Evolutionary conservation across 1,139 yeast species (phyloP), one percentile per base, ranked within the genome.

Genomic region (Saccharomycopsis hybrid): DNA sequence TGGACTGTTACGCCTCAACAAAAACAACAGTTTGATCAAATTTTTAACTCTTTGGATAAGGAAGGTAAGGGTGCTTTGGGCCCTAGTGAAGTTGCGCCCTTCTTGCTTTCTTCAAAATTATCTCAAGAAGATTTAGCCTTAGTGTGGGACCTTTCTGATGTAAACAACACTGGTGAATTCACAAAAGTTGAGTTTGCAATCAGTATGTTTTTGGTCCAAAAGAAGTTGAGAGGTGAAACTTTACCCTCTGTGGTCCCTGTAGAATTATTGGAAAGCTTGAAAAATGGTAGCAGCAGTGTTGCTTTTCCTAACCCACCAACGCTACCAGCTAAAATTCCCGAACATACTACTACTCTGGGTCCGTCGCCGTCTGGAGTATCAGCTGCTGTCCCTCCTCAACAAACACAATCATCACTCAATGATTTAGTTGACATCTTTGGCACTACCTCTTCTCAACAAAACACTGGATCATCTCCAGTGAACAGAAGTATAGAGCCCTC

Each of bases 81-180:
- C 36, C 85, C 90, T 5, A 77, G 75, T 55, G 90, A 88, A 57
- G 92, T 94, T 42, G 98, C 95, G 2, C 82, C 85, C 5, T 89
- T 90, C 63, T 78, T 94, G 61, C 80, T 88, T 74, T 85, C 95
- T 8, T 90, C 97, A 2, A 86, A 87, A 56, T 76, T 94, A 54
- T 75, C 82, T 44, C 96, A 90, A 61, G 94, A 87, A 52, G 82
- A 80, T 38, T 74, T 94, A 58, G 98, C 98, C 1, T 72, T 80
- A 32, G 81, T 94, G 43, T 94, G 99, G 99, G 97, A 92, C 65
- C 73, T 92, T 60, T 81, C 97, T 4, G 97, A 94, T 65, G 76
- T 89, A 55, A 86, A 87, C 59, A 88, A 89, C 65, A 80, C 89
- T 43, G 97, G 97, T 36, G 76, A 77, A 47, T 87, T 94, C 61